Conservation (phyloP, 371 early-diverging fungal species). For the Circinella minor region DNA sequence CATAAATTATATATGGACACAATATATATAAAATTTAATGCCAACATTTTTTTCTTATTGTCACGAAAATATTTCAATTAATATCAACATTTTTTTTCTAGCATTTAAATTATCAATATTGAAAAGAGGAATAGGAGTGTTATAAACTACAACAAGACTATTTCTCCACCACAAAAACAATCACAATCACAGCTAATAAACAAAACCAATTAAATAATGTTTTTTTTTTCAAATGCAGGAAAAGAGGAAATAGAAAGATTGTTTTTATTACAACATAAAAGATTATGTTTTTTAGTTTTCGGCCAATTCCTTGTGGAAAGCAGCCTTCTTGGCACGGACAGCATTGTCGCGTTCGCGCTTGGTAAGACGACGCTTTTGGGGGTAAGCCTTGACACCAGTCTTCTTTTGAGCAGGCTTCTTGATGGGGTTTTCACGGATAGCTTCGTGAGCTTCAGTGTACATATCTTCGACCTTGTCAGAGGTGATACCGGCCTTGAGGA, state of each 20-base stretch:
- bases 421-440: conserved; percentile 92
- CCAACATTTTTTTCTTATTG: too few species aligned
- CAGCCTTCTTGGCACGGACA: conserved; percentile 90
- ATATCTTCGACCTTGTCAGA: conserved; percentile 96
- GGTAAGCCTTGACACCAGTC: conserved; percentile 60
- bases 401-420: conserved; percentile 72
- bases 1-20: too few species aligned
- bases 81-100: too few species aligned
- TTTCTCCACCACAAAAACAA: too few species aligned
- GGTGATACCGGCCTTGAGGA: conserved; percentile 90
- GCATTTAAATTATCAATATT: too few species aligned
- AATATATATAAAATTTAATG: too few species aligned
- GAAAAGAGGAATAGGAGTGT: too few species aligned
- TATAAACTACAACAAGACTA: too few species aligned
- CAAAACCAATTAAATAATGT: not conserved
- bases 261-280: conserved; percentile 5
- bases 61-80: too few species aligned
- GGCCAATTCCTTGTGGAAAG: conserved; percentile 58
- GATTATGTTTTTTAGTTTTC: conserved; percentile 1
- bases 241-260: not conserved
- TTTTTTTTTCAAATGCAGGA: not conserved
- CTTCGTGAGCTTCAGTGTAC: conserved; percentile 94
- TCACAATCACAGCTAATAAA: too few species aligned
- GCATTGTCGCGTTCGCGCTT: conserved; percentile 90
- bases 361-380: conserved; percentile 74